Evolutionary conservation across 176 grass and related monocot species (phyloP), one percentile per base, ranked within the genome.

Genomic region (Saccharum officinarum): DNA sequence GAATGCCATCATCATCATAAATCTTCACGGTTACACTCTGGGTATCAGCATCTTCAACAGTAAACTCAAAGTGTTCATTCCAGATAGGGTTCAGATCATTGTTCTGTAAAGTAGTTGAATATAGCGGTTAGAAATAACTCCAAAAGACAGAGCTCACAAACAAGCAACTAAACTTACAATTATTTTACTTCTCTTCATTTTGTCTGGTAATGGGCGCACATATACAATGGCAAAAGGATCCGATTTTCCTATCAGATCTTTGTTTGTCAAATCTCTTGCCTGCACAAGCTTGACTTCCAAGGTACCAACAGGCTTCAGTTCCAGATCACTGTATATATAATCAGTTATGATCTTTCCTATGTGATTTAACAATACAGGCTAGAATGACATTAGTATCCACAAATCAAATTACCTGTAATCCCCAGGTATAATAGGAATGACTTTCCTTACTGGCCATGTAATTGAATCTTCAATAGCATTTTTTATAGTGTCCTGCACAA

Each of bases 281-380:
- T 98, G 97, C 59, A 98, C 97, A 83, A 98, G 93, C 76, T 98
- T 98, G 85, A 98, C 91, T 76, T 98, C 97, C 85, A 95, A 90
- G 63, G 88, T 92, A 71, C 97, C 97, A 38, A 93, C 89, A 92
- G 91, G 93, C 88, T 94, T 98, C 70, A 98, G 82, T 81, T 98
- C 97, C 89, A 98, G 78, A 90, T 98, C 87, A 91, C 97, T 98
- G 71, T 50, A 57, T 54, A 79, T 37, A 89, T 47, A 55, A 33
- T 73, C 34, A 30, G 37, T 81, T 38, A 86, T 50, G 38, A 37
- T 30, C 69, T 67, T 83, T 80, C 50, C 18, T 88, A 59, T 70
- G 36, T 62, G 67, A 57, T 81, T 52, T 63, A 61, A 60, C 26
- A 50, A 38, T 26, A 68, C n/a, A 80, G 40, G 33, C 36, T 80